Conservation (phyloP, 2,329 filamentous ascomycete genomes). For the Biscogniauxia sp. region DNA sequence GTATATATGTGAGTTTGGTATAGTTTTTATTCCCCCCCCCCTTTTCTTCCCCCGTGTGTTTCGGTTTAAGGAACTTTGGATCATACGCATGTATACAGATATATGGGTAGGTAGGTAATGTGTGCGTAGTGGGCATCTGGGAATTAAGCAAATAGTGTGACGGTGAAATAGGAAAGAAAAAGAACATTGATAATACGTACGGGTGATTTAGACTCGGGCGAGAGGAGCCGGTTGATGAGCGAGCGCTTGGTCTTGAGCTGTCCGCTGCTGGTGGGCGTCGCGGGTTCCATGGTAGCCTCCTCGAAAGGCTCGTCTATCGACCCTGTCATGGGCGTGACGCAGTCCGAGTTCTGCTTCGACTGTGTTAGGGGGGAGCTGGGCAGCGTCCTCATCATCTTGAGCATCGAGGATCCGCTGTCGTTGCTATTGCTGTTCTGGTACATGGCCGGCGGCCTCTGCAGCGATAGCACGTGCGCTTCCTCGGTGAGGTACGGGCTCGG, state of each 20-base stretch:
- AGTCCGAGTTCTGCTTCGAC: conserved; percentile 4
- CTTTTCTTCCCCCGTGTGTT: too few relatives aligned
- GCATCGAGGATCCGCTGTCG: conserved; percentile 11
- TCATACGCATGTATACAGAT: too few relatives aligned
- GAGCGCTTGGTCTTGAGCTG: conserved; percentile 14
- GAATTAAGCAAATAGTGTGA: too few relatives aligned
- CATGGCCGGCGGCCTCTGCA: conserved; percentile 20
- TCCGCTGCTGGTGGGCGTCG: neutral
- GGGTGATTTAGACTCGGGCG: conserved; percentile 4
- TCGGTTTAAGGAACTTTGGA: too few relatives aligned
- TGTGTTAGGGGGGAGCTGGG: conserved; percentile 10
- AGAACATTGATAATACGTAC: conserved; percentile 13
- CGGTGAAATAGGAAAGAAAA: too few relatives aligned
- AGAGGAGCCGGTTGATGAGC: conserved; percentile 15
- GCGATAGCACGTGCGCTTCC: conserved; percentile 23
- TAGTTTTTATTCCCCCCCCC: too few relatives aligned
- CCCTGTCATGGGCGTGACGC: conserved; percentile 3
- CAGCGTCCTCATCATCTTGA: neutral
- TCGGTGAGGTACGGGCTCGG: conserved; percentile 18
- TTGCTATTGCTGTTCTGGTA: conserved; percentile 14
- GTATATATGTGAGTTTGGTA: too few relatives aligned
- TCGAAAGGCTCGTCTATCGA: neutral
- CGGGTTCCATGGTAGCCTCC: neutral
- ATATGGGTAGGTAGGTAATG: too few relatives aligned
- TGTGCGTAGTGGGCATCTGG: too few relatives aligned